phyloP scores from a whole-genome alignment of 768 basidiomycete species.

The Pulveroboletus sp. region DNA sequence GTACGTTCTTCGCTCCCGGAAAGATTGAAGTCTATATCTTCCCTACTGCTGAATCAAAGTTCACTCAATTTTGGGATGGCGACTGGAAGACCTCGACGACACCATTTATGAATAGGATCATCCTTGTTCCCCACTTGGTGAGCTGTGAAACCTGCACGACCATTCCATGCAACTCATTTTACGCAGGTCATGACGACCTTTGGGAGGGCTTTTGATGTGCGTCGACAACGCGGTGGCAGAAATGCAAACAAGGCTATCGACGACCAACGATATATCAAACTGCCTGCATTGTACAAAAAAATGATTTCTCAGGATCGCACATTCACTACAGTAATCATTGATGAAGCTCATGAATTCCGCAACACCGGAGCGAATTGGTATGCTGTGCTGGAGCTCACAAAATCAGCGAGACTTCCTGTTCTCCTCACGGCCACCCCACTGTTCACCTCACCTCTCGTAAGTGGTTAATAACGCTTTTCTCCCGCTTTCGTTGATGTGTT shows the following conservation, averaged over 20 bases:
- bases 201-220: constrained; percentile 4
- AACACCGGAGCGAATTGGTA: constrained; percentile 8
- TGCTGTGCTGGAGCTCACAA: not conserved
- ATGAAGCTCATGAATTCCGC: constrained; percentile 5
- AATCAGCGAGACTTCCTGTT: constrained; percentile 2
- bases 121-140: constrained; percentile 6
- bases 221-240: not conserved
- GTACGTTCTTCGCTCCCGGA: constrained; percentile 3
- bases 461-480: not conserved
- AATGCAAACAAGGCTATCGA: constrained; percentile 6
- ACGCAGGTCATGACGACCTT: constrained; percentile 8
- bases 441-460: constrained; percentile 3
- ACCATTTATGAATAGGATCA: constrained; percentile 1
- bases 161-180: not conserved
- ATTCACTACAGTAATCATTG: not conserved
- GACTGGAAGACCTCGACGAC: constrained; percentile 6
- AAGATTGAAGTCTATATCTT: constrained; percentile 4
- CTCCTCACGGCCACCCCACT: constrained; percentile 5
- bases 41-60: constrained; percentile 2
- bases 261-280: constrained; percentile 4
- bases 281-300: constrained; percentile 5
- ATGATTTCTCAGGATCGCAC: not conserved
- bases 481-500: not conserved
- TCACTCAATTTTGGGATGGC: constrained; percentile 4
- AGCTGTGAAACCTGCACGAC: not conserved